Percentiles rank a stretch among this genome's conserved stretches.
phyloP scores from a whole-genome alignment of 2,329 filamentous ascomycete genomes.

The Penicillium sp. region DNA sequence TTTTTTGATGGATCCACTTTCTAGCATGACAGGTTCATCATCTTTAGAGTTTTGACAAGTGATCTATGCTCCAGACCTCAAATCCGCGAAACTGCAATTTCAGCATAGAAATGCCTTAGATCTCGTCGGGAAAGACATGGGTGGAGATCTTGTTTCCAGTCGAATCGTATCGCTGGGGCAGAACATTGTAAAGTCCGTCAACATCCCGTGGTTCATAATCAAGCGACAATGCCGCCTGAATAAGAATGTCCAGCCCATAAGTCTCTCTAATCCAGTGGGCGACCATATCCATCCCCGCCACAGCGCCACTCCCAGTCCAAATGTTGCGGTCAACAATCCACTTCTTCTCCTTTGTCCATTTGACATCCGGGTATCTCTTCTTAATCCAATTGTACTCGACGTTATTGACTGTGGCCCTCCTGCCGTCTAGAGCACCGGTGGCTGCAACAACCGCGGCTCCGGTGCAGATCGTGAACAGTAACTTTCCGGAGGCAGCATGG shows the following conservation, averaged over 20 bases:
- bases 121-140: conserved; percentile 18
- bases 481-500: not conserved
- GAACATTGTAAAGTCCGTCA: conserved; percentile 28
- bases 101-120: not conserved
- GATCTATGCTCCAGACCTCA: not conserved
- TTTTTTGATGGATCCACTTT: conserved; percentile 6
- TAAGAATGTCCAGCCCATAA: conserved; percentile 30
- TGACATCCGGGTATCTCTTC: not conserved
- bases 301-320: conserved; percentile 48
- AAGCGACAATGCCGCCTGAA: not conserved
- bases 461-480: not conserved
- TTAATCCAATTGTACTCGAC: not conserved
- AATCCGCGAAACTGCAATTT: not conserved
- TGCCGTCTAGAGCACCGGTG: not conserved
- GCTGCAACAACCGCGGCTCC: not conserved
- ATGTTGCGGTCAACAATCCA: conserved; percentile 49
- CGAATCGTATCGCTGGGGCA: conserved; percentile 31
- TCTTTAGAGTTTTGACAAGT: not conserved
- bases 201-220: conserved; percentile 16
- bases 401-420: not conserved
- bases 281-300: conserved; percentile 49
- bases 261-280: conserved; percentile 42
- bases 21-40: conserved; percentile 2
- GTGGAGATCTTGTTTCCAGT: conserved; percentile 31
- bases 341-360: conserved; percentile 37